Evolutionary conservation across 2,329 filamentous ascomycete genomes (phyloP).

Genomic region (Didymellaceae sp.): DNA sequence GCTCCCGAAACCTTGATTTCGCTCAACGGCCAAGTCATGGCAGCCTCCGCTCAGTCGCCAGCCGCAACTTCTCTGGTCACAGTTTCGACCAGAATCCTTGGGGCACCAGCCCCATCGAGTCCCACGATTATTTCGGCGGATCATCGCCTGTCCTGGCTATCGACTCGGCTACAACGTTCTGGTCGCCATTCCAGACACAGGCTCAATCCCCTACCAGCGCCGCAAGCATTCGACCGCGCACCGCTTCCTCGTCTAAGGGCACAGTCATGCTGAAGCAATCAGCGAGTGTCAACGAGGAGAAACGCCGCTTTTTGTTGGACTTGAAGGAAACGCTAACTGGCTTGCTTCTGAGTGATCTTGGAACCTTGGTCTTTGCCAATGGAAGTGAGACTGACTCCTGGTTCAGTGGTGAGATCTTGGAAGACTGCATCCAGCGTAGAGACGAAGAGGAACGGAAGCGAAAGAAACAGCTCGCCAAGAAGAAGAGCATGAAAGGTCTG

Average conservation of each 20-base stretch:
- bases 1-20: constrained; percentile 53
- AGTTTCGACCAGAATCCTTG: constrained; percentile 74
- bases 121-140: constrained; percentile 72
- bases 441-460: constrained; percentile 51
- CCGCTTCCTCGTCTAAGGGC: constrained; percentile 71
- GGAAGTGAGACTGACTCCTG: constrained; percentile 93
- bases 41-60: constrained; percentile 65
- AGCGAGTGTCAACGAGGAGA: constrained; percentile 68
- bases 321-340: constrained; percentile 82
- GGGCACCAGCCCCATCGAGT: constrained; percentile 70
- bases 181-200: constrained; percentile 81
- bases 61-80: constrained; percentile 71
- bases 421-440: constrained; percentile 51
- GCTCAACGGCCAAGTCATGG: constrained; percentile 60
- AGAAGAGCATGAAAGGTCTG: constrained; percentile 68
- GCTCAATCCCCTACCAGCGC: constrained; percentile 68
- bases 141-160: constrained; percentile 73
- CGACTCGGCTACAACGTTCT: constrained; percentile 81
- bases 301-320: constrained; percentile 77
- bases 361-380: constrained; percentile 81
- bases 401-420: constrained; percentile 69
- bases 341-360: constrained; percentile 86
- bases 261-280: constrained; percentile 67
- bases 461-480: constrained; percentile 46
- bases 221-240: constrained; percentile 68